phyloP scores from a whole-genome alignment of 2,329 filamentous ascomycete species.

The Diaporthe destruens region DNA sequence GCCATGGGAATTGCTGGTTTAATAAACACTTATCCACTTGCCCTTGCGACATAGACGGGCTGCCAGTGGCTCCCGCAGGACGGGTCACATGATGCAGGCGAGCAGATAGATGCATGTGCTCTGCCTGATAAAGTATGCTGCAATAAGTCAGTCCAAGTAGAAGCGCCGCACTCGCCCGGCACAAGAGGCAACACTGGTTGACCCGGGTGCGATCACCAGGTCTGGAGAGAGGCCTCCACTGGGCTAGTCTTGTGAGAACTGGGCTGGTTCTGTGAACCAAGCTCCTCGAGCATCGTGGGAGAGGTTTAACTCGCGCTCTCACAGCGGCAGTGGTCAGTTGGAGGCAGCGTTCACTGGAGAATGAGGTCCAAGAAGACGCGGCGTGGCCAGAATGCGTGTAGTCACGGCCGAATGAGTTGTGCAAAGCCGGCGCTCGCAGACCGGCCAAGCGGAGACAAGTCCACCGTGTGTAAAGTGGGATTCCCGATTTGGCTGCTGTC shows the following conservation, averaged over 20 bases:
- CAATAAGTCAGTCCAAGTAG: not conserved
- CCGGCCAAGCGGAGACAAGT: not conserved
- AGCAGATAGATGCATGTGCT: not conserved
- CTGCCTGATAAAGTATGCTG: not conserved
- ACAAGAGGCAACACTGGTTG: conserved; percentile 37
- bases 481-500: not conserved
- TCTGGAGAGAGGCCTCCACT: not conserved
- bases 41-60: too few relatives aligned
- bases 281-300: not conserved
- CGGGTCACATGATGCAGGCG: not conserved
- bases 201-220: not conserved
- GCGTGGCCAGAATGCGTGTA: too few relatives aligned
- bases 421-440: not conserved
- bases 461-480: not conserved
- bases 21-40: too few relatives aligned
- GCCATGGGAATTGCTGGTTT: too few relatives aligned
- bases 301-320: conserved; percentile 26
- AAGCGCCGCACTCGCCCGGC: not conserved
- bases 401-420: too few relatives aligned
- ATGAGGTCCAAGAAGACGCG: not conserved
- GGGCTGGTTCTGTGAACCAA: not conserved
- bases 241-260: not conserved
- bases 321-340: not conserved
- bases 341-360: not conserved
- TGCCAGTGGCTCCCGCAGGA: not conserved